phyloP scores from a whole-genome alignment of 2,329 filamentous ascomycete genomes.

The Phoma herbarum region DNA sequence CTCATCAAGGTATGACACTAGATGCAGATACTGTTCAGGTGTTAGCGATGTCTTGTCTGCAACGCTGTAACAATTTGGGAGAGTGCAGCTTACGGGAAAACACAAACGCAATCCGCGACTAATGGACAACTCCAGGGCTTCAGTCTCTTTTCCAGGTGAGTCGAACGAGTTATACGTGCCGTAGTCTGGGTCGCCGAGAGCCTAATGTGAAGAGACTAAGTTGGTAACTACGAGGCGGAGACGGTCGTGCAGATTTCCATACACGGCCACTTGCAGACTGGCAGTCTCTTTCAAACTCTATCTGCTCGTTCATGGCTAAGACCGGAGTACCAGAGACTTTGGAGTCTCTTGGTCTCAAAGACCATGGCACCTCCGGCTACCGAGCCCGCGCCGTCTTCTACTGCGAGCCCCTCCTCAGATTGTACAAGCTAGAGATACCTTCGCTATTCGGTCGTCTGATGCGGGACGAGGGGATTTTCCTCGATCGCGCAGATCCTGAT shows the following conservation, averaged over 20 bases:
- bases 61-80: neutral
- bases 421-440: conserved; percentile 22
- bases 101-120: neutral
- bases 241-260: neutral
- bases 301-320: neutral
- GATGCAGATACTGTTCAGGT: neutral
- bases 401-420: conserved; percentile 13
- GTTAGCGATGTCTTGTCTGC: conserved; percentile 3
- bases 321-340: neutral
- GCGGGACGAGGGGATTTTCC: conserved; percentile 11
- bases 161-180: neutral
- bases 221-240: neutral
- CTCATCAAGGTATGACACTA: neutral
- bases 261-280: neutral
- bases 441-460: conserved; percentile 20
- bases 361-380: neutral
- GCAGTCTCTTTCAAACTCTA: neutral
- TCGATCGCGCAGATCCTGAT: conserved; percentile 18
- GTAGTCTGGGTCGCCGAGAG: neutral
- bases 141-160: neutral
- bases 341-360: conserved; percentile 1
- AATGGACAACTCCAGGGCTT: neutral
- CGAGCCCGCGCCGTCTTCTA: conserved; percentile 1
- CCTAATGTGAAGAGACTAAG: neutral
- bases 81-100: neutral